Conservation (phyloP, 345 rosid genomes). For the Linum tenue region DNA sequence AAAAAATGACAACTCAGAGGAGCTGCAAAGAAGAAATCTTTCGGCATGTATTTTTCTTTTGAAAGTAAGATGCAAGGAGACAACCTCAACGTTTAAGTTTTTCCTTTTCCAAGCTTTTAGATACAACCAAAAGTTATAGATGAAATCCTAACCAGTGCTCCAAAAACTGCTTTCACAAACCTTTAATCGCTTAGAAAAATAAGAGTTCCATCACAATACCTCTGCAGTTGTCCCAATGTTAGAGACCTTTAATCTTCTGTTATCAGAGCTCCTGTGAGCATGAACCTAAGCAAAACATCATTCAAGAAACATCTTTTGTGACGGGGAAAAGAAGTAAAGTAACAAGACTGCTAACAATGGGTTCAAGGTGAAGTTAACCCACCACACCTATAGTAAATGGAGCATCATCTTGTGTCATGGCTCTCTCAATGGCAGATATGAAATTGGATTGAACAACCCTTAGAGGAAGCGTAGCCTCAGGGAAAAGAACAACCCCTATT, state of each 20-base stretch:
- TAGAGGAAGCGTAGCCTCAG: constrained; percentile 91
- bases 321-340: constrained; percentile 1
- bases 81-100: no score
- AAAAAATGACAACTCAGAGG: background rate
- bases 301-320: constrained; percentile 4
- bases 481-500: constrained; percentile 90
- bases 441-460: constrained; percentile 65
- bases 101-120: no score
- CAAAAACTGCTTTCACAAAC: background rate
- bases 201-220: constrained; percentile 31
- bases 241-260: constrained; percentile 38
- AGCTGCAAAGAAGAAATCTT: background rate
- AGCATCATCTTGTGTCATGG: constrained; percentile 56
- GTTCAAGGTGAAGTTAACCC: constrained; percentile 27
- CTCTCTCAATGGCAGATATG: constrained; percentile 76
- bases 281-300: constrained; percentile 42
- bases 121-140: no score
- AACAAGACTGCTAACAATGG: constrained; percentile 1
- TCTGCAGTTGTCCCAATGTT: constrained; percentile 88
- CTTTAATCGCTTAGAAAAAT: background rate
- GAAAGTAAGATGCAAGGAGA: no score
- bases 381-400: constrained; percentile 90
- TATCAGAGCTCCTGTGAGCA: constrained; percentile 36
- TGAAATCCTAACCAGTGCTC: background rate
- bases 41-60: background rate